Evolutionary conservation across 108 stramenopile species (phyloP).

Genomic region (Fragilaria crotonensis): DNA sequence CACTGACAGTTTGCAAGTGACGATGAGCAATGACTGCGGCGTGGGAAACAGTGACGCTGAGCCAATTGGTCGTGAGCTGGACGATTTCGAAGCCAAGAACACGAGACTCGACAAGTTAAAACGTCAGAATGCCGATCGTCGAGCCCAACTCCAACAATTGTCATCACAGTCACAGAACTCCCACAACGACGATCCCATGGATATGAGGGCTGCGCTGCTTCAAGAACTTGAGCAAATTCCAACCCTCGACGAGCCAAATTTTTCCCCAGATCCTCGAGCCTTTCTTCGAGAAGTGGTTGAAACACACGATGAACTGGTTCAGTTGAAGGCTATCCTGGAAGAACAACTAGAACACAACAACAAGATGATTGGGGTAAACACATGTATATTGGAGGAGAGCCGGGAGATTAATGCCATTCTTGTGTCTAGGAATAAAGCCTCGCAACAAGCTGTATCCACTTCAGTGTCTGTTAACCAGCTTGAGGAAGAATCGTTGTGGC

Average conservation of each 20-base stretch:
- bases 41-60: too few relatives aligned
- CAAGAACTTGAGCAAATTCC: too few relatives aligned
- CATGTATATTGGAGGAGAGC: neutral
- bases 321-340: conserved; percentile 1
- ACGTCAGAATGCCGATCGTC: neutral
- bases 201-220: too few relatives aligned
- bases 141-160: neutral
- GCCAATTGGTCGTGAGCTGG: too few relatives aligned
- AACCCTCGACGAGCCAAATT: too few relatives aligned
- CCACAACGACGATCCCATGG: too few relatives aligned
- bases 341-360: neutral
- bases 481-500: neutral
- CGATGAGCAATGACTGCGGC: too few relatives aligned
- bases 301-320: neutral
- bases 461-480: neutral
- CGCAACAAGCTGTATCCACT: neutral
- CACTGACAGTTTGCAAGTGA: too few relatives aligned
- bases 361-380: neutral
- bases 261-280: too few relatives aligned
- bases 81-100: too few relatives aligned
- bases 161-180: neutral
- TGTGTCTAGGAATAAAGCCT: neutral
- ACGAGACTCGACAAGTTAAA: neutral
- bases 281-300: neutral
- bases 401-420: neutral